A percentile compares a stretch with the other conserved stretches of the same genome.
phyloP scores from a whole-genome alignment of 768 basidiomycete species.

The Pleurotus cornucopiae region DNA sequence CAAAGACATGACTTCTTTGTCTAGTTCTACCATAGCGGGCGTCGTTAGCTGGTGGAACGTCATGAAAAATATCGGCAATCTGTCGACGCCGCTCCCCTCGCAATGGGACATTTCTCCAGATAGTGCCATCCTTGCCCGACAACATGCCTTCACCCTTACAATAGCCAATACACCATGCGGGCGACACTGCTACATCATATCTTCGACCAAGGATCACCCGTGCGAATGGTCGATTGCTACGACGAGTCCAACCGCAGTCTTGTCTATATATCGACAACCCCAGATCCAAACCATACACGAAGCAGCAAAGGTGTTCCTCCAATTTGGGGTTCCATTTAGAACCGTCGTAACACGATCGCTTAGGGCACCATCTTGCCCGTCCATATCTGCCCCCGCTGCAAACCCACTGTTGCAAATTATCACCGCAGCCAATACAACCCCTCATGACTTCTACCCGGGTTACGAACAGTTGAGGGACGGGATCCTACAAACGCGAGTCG shows the following conservation, averaged over 20 bases:
- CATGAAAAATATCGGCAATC: background rate
- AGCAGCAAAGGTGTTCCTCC: background rate
- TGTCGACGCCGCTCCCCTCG: background rate
- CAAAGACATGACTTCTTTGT: background rate
- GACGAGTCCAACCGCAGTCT: background rate
- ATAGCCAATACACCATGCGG: background rate
- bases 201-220: background rate
- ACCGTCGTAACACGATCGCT: background rate
- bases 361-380: background rate
- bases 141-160: background rate
- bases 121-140: background rate
- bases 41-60: background rate
- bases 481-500: background rate
- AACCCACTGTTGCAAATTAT: background rate
- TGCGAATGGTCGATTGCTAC: background rate
- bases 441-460: background rate
- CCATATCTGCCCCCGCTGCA: no score
- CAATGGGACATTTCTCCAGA: background rate
- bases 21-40: background rate
- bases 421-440: background rate
- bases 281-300: background rate
- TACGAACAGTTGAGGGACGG: background rate
- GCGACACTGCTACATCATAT: background rate
- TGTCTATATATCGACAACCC: background rate
- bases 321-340: background rate